Base-by-base conservation (phyloP, 169 alveolate genomes). In the Theileria parva region DNA sequence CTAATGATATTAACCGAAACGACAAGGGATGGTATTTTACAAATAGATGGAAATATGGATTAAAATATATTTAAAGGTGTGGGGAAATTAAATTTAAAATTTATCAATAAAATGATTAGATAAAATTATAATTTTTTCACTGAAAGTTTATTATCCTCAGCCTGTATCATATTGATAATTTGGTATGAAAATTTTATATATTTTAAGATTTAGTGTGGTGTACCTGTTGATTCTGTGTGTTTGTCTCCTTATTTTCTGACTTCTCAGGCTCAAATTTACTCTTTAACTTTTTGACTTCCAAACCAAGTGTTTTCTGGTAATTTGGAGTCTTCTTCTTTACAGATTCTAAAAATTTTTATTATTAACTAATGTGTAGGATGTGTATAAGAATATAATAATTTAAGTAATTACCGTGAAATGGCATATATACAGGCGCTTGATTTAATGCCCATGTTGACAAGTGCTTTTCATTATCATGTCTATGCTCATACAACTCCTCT, bases 361-460 rank as follows among this genome's bases (percentile, higher is more conserved):
- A 77, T 69, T 57, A 57, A 57, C 32, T 6, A 13, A 17, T 57
- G 34, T 21, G 66, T 57, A 57, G 12, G 34, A 11, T 57, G 66
- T 13, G 30, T 6, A 57, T 57, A 3, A 1, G 21, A 57, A n/a
- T 60, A 60, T 60, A 32, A 25, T 39, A 17, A 25, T 25, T 65
- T 21, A 65, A 15, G 5, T 28, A n/a, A 32, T 13, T 81, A 81
- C 88, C 89, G 74, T 79, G 85, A 65, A 85, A 85, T 25, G 91
- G 91, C 86, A 85, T 85, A 51, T 77, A 85, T 21, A 85, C 87
- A 8, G 91, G 91, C 2, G 91, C 86, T 50, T 85, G 81, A 53
- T 85, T 85, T 11, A 85, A 77, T 23, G 91, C 87, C 91, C 91
- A 85, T 9, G 91, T 78, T 8, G 87, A 77, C 3, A 85, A 74